These are phyloP conservation scores for Dactylella cylindrospora DNA, from an alignment of 2,329 filamentous ascomycete genomes.

Conservation along the genomic window DNA sequence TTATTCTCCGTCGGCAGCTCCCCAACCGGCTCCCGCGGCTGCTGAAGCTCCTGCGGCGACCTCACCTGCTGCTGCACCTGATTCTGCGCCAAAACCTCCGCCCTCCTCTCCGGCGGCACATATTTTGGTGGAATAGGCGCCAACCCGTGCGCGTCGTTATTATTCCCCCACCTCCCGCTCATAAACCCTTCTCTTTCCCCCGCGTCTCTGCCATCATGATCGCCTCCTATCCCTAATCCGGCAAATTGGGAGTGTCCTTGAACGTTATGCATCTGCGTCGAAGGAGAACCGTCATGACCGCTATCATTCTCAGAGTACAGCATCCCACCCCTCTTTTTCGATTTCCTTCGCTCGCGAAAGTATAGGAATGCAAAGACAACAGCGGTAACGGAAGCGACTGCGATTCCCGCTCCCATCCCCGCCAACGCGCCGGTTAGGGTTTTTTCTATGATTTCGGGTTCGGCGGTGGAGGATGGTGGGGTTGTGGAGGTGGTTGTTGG, in stretches of 20 bases:
- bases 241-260: constrained; percentile 10
- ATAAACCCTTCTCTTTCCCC: constrained; percentile 32
- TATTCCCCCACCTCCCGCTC: constrained; percentile 11
- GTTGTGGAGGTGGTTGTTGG: background rate
- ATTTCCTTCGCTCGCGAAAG: constrained; percentile 25
- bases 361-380: constrained; percentile 20
- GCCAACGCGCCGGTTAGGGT: constrained; percentile 15
- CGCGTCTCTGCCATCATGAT: constrained; percentile 7
- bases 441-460: constrained; percentile 12
- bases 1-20: constrained; percentile 19
- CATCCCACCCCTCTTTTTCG: background rate
- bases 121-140: constrained; percentile 21
- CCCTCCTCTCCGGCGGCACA: constrained; percentile 21
- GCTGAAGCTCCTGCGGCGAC: too few relatives aligned
- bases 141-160: background rate
- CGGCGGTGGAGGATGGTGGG: background rate
- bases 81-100: background rate
- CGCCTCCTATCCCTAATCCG: too few relatives aligned
- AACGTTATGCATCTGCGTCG: constrained; percentile 1
- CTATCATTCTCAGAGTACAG: background rate
- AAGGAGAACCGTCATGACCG: background rate
- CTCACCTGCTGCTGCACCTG: background rate
- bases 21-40: constrained; percentile 6
- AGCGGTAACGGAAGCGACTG: constrained; percentile 10
- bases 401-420: constrained; percentile 18